Evolutionary conservation across 73 alveolate species (phyloP), one percentile per base, ranked within the genome.

Genomic region (Paramecium primaurelia): DNA sequence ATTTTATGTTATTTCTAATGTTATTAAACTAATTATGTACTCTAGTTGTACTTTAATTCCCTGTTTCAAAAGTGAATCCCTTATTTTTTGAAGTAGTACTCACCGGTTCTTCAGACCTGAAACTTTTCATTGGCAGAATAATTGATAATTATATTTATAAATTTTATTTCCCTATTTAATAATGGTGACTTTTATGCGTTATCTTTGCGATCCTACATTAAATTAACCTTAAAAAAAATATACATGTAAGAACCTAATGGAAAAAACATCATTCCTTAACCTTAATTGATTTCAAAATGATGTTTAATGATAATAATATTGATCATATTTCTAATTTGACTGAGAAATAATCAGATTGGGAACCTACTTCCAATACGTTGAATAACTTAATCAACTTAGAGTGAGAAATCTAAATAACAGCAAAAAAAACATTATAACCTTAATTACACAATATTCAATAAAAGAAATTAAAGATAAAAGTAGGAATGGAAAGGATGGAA

Each of bases 141-240:
- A 64, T 64, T 64, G 42, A 32, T 64, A 64, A 14, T 64, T 64
- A 64, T 64, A 64, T 64, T 64, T 64, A 64, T 64, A 64, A 64
- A 64, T 64, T 64, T 64, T 64, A 64, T 64, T 64, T 64, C 25
- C 22, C 47, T 38, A 73, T 73, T 36, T 73, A 73, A 75, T 80
- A 38, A 88, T 88, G 94, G 94, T 88, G 51, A 88, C 94, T 28
- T 88, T 88, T 45, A 80, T 88, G 71, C 71, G 94, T 44, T 59
- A 88, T 54, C 47, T 71, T 30, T 88, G 94, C n/a, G 90, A 88
- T 88, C 26, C 14, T 22, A 88, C 94, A 20, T 59, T 88, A 20
- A 88, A 45, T 16, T 71, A 88, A 64, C 69, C 64, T 6, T 88
- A 88, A 71, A 71, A 71, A 71, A 8, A 91, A 88, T 7, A 88